A percentile compares a stretch with the other conserved stretches of the same genome.
phyloP scores from a whole-genome alignment of 352 stramenopile species.

The Blastocystis hominis region DNA sequence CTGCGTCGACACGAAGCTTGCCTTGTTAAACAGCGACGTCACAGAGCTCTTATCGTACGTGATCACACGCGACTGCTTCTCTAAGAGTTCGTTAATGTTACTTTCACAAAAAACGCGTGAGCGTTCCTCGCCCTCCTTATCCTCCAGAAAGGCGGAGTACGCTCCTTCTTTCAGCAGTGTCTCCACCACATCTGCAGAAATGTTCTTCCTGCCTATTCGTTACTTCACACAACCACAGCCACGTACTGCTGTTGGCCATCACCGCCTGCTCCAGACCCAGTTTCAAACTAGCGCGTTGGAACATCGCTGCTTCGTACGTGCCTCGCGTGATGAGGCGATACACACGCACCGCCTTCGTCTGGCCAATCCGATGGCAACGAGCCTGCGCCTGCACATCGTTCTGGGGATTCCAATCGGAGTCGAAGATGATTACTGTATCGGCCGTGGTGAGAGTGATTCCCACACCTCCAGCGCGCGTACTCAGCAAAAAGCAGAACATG shows the following conservation, averaged over 20 bases:
- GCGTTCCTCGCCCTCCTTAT: conserved; percentile 84
- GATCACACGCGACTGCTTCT: conserved; percentile 59
- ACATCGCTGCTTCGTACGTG: conserved; percentile 99
- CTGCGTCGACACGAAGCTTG: conserved; percentile 59
- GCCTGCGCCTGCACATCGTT: conserved; percentile 77
- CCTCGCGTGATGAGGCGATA: conserved; percentile 89
- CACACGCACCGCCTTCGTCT: conserved; percentile 71
- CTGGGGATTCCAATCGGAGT: conserved; percentile 98
- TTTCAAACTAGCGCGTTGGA: conserved; percentile 92
- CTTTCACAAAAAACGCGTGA: conserved; percentile 80
- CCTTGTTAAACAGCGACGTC: conserved; percentile 58
- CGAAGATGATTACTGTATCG: conserved; percentile 98
- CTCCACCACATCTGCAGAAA: conserved; percentile 78
- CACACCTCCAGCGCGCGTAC: conserved; percentile 89
- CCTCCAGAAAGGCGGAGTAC: conserved; percentile 85
- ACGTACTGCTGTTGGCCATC: conserved; percentile 80
- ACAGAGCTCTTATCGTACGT: background rate
- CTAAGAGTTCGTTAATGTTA: conserved; percentile 84
- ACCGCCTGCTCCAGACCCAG: conserved; percentile 97
- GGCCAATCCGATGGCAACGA: conserved; percentile 78
- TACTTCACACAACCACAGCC: conserved; percentile 59
- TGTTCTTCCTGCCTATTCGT: conserved; percentile 52
- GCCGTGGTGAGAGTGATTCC: conserved; percentile 93
- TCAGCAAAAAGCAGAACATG: conserved; percentile 94
- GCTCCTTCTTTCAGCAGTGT: conserved; percentile 90